A percentile compares a stretch with the other conserved stretches of the same genome.
Conservation (phyloP, 106 monocot genomes). For the Dactylorhiza incarnata region DNA sequence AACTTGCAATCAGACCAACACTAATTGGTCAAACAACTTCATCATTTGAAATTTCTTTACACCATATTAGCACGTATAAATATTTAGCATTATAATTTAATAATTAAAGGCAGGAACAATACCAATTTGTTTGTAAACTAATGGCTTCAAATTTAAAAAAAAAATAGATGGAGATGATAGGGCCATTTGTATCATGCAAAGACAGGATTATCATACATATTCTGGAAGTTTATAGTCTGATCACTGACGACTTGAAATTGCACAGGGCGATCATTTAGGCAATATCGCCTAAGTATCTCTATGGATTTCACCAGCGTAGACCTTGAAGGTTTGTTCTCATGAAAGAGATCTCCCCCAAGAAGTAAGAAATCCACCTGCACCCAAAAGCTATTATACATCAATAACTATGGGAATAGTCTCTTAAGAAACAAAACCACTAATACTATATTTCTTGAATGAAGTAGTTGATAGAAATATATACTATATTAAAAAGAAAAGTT, state of each 20-base stretch:
- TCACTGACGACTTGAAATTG: constrained; percentile 98
- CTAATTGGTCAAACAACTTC: neutral
- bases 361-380: constrained; percentile 90
- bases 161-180: neutral
- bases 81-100: neutral
- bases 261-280: constrained; percentile 86
- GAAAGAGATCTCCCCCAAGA: constrained; percentile 95
- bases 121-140: neutral
- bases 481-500: too few relatives aligned
- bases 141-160: neutral
- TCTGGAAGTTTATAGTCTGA: constrained; percentile 87
- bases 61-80: neutral
- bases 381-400: constrained; percentile 1
- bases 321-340: constrained; percentile 97
- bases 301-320: constrained; percentile 83
- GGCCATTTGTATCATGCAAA: neutral
- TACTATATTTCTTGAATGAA: neutral
- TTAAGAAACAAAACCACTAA: neutral
- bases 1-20: neutral
- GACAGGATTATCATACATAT: constrained; percentile 43
- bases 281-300: constrained; percentile 75
- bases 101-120: neutral
- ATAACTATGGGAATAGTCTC: neutral
- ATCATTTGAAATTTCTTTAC: neutral
- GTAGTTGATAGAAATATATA: neutral